Evolutionary conservation across 176 grass and related monocot genomes (phyloP), one percentile per base, ranked within the genome.

Genomic region (Rhynchospora tenuis): DNA sequence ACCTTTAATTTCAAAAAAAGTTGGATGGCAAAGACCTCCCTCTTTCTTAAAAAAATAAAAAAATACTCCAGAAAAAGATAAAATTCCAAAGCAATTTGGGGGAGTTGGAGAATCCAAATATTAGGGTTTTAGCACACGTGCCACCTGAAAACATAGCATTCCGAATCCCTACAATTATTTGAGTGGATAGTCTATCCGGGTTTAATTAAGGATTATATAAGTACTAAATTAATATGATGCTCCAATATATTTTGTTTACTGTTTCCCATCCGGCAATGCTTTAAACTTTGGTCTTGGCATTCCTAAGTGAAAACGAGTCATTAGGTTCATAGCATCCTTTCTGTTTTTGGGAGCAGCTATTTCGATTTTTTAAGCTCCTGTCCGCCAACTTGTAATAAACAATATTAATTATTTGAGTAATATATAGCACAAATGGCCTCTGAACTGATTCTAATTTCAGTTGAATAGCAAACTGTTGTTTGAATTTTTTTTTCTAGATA

Each of bases 101-200:
- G 12, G 4, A 47, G 14, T 11, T 56, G 76, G 76, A 17, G 76
- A 79, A 42, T 79, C 76, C 76, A 79, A 56, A 79, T 58, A 79
- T 59, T 79, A 79, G 76, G 76, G 54, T 79, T 79, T 79, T 17
- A 59, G 13, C 50, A 79, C 76, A 79, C 76, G 76, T 79, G 76
- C 76, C 76, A 59, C 43, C 27, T 42, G 59, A 79, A 43, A 79
- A 79, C 50, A 19, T 22, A 38, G 8, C 48, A 79, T 9, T 43
- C 15, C 76, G 5, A 79, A 79, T 79, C 27, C 56, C 76, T 22
- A 79, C 48, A 79, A 31, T 11, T 13, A 60, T 31, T 11, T 6
- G 56, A n/a, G 28, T 1, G 48, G 46, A 78, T 48, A 78, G 58
- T 78, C 76, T 79, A 7, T 42, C 76, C 27, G 1, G 38, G 45